Evolutionary conservation across 257 asterid genomes (phyloP), one percentile per base, ranked within the genome.

Genomic region (Nemophila menziesii): DNA sequence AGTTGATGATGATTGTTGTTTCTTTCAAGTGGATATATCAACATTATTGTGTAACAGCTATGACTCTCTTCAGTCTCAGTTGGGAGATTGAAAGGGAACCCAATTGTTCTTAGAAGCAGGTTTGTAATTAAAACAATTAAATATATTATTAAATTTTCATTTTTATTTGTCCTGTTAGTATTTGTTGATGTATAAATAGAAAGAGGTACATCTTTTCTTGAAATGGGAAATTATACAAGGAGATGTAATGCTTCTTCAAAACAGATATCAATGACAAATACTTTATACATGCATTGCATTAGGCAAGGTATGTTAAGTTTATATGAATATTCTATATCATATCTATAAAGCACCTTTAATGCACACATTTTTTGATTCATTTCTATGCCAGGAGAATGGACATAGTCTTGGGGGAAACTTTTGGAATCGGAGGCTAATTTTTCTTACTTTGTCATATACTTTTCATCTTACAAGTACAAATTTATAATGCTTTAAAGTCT

Each of bases 151-250:
- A 29, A 13, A 29, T 7, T 7, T 10, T 7, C 36, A 29, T 5
- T 6, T 29, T 11, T 26, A 19, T 36, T 21, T 16, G 34, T 26
- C 21, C 27, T 36, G 11, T 21, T 17, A 27, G 8, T 22, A 3
- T 13, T 11, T 5, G 5, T 11, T 36, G 46, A 29, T 43, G 6
- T 4, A 4, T 26, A 10, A 63, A 68, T 82, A 87, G 97, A 65
- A 52, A 63, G 97, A 93, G 37, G 79, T 87, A n/a, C 75, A 73
- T 54, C 69, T 87, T 48, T 87, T 73, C 55, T 56, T 87, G 73
- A 63, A 59, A 55, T 87, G 97, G 97, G 97, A 95, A 46, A 80
- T 83, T 42, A 78, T 87, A 92, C 97, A 87, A 78, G 97, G 95
- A 22, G 67, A 80, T 66, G 78, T 87, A 43, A 87, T 87, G 97